These are phyloP conservation scores for Lyophyllum shimeji DNA, from an alignment of 768 basidiomycete species.

Conservation along the genomic window DNA sequence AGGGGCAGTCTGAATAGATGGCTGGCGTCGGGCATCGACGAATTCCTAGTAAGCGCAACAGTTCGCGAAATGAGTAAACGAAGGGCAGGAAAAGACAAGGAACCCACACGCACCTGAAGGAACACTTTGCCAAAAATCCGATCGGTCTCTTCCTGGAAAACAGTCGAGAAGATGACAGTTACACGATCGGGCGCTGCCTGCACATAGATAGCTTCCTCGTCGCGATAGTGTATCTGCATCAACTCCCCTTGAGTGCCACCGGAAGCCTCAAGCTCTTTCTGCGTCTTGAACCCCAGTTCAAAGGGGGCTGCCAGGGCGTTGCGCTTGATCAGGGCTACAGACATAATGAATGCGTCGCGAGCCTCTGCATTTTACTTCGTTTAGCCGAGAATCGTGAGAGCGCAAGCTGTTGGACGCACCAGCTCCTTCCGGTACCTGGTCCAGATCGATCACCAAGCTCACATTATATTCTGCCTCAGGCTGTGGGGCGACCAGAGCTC, in stretches of 20 bases:
- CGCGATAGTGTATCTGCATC: constrained; percentile 93
- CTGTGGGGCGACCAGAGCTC: constrained; percentile 59
- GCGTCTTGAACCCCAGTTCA: constrained; percentile 80
- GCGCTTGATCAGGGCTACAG: constrained; percentile 84
- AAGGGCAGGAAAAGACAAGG: not conserved
- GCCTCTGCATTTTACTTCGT: constrained; percentile 50
- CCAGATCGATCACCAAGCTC: constrained; percentile 83
- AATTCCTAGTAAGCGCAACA: constrained; percentile 69
- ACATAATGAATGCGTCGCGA: constrained; percentile 76
- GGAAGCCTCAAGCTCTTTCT: constrained; percentile 80
- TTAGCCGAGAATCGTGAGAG: constrained; percentile 3
- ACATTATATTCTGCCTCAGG: constrained; percentile 90
- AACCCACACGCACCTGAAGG: constrained; percentile 67
- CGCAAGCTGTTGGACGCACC: constrained; percentile 46
- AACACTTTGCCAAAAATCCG: constrained; percentile 98
- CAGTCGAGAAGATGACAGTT: constrained; percentile 95
- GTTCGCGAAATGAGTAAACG: constrained; percentile 1
- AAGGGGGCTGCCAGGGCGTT: constrained; percentile 95
- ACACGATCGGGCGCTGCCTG: constrained; percentile 94
- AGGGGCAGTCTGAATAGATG: constrained; percentile 93
- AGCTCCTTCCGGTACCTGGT: constrained; percentile 75
- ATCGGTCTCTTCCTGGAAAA: constrained; percentile 97
- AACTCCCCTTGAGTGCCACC: constrained; percentile 72
- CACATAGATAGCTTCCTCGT: constrained; percentile 96
- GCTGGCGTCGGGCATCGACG: constrained; percentile 93